Evolutionary conservation across 495 filamentous ascomycete genomes (phyloP), one percentile per base, ranked within the genome.

Genomic region (Penicillium crystallinum): DNA sequence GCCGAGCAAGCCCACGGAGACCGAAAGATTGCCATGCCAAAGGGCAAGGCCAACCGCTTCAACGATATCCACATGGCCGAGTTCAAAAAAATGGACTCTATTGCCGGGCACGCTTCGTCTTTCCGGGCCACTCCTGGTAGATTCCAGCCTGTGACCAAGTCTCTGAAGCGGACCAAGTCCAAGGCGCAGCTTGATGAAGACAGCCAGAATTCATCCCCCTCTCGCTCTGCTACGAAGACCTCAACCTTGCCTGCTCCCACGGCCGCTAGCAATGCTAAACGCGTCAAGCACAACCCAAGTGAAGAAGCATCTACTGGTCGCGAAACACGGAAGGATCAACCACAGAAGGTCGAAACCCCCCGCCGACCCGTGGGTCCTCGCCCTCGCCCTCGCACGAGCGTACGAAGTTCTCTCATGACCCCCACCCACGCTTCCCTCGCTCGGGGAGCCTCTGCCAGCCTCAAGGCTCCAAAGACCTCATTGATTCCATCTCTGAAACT

Each of bases 11-110:
- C 56, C 9, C 68, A 67, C 25, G 74, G 69, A 39, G 77, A 72
- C 12, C 84, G 90, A 52, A 90, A 82, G 69, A 88, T 95, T 54
- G 89, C 85, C 5, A 76, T 79, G 41, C 81, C 91, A 17, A 93
- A 86, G 68, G 86, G 89, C 44, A 92, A 85, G 64, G 76, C 79
- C 40, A 72, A 82, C 33, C 79, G 91, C 4, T 97, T 84, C 70
- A 95, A 88, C 59, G 82, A 88, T 49, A 81, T 79, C 43, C 91
- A 97, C 63, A 87, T 87, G 81, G 81, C 83, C 43, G 78, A 91
- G 62, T 97, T 97, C 74, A 89, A 87, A 70, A 97, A 93, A 77
- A 95, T 97, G 91, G 90, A 95, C 59, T 95, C 90, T 10, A 97
- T 97, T 66, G 88, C 81, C 19, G 83, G 82, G 49, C 91, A 97